Evolutionary conservation across 208 protist species (phyloP), one percentile per base, ranked within the genome.

Genomic region (Zelonia costaricensis): DNA sequence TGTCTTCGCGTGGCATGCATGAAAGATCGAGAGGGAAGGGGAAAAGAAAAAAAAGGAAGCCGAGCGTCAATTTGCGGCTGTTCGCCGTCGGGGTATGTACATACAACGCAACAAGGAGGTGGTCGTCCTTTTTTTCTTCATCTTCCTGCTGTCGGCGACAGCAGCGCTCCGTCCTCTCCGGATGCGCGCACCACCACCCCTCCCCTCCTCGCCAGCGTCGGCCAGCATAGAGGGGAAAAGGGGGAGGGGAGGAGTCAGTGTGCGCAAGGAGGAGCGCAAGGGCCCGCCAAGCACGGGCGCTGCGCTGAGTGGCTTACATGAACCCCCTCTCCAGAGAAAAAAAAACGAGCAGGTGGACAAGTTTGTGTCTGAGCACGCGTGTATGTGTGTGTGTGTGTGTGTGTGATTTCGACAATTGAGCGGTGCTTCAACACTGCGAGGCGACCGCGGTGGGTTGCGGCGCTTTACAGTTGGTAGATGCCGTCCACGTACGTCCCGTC

Each of bases 401-500:
- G 36, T 44, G 22, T 30, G 9, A 18, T 12, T 5, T n/a, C 15
- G 36, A 3, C 22, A 23, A 22, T 4, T 13, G 7, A 38, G 33
- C 10, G 33, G 33, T 13, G 33, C 4, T 4, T 38, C 7, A 38
- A 10, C 10, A 13, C 33, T 38, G 33, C 33, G 33, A 38, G 33
- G 33, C 10, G 33, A 38, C n/a, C n/a, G n/a, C n/a, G n/a, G n/a
- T n/a, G n/a, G n/a, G n/a, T n/a, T n/a, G n/a, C n/a, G n/a, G n/a
- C n/a, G n/a, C n/a, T n/a, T 77, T 82, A 96, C 25, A 93, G 73
- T 13, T 76, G 30, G 63, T 96, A 96, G 27, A 82, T 60, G 25
- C 92, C 92, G 16, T 93, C 57, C 16, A 48, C 31, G 69, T 93
- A 97, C 6, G 18, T 48, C 5, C 92, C 92, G 23, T 84, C 65